Evolutionary conservation across 208 protist species (phyloP), one percentile per base, ranked within the genome.

Genomic region (Acanthamoeba castellanii): DNA sequence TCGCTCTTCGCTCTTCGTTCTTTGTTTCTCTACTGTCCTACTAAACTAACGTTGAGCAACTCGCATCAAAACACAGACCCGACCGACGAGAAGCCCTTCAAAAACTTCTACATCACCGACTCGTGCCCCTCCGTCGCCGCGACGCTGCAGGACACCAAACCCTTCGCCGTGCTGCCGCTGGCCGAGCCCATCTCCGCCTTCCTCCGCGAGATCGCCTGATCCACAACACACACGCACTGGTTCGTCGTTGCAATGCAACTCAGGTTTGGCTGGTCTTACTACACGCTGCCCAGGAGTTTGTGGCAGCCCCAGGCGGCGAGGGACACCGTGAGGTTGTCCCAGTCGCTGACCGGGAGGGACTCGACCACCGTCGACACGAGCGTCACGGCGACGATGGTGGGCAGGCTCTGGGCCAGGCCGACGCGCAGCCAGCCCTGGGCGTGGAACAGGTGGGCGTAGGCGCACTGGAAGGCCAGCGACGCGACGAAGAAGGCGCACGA

Each of bases 91-190:
- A 20, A 76, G 27, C 37, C 13, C 0, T 96, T 96, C 59, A 66
- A 45, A 8, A 37, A 95, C 47, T 96, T 96, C 52, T 96, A 95
- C 76, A 78, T 95, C 34, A 96, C 95, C 25, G 88, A 96, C 84
- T 95, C 95, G 34, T 95, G 93, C 76, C 89, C 95, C 0, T 5
- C 11, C 37, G 66, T 87, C 1, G 82, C 90, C 16, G 59, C 32
- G 34, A 32, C 27, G 25, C 61, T 96, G 4, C 34, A 34, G 18
- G 84, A 50, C 42, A 61, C 92, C 7, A 34, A 70, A 13, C 95
- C 95, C 27, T 96, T 96, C 68, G 20, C 34, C n/a, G 85, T 96
- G 22, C 57, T 96, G 9, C 93, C 95, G 11, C 45, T 96, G 18
- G 85, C 82, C 25, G 50, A 30, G 47, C 47, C 50, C 78, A 87